phyloP scores from a whole-genome alignment of 2,329 filamentous ascomycete genomes.

The Penicillium hordei region DNA sequence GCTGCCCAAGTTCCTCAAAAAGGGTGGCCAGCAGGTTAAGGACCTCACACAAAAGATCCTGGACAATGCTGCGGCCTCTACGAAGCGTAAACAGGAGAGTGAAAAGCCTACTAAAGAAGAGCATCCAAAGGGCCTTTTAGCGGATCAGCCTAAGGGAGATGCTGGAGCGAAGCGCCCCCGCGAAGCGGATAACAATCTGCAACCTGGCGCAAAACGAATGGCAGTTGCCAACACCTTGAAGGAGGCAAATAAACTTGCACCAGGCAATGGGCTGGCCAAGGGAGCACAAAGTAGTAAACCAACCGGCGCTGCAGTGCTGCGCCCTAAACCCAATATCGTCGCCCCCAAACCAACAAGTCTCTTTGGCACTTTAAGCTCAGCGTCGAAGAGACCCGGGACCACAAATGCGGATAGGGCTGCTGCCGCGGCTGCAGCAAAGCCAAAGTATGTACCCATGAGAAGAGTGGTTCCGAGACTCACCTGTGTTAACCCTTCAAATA shows the following conservation, averaged over 20 bases:
- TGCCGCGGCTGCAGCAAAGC: conserved; percentile 40
- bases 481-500: conserved; percentile 23
- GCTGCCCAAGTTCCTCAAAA: conserved; percentile 58
- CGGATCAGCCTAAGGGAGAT: conserved; percentile 18
- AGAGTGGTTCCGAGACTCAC: neutral
- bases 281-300: conserved; percentile 34
- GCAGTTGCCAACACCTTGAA: conserved; percentile 39
- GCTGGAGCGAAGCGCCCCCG: conserved; percentile 41
- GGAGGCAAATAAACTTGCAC: conserved; percentile 24
- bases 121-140: conserved; percentile 24
- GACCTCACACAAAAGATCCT: conserved; percentile 56
- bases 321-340: conserved; percentile 41
- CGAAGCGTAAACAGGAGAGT: conserved; percentile 45
- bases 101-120: conserved; percentile 41
- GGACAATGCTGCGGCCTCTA: conserved; percentile 47
- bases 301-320: conserved; percentile 25
- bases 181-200: conserved; percentile 38
- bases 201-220: conserved; percentile 41
- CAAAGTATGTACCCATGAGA: conserved; percentile 30
- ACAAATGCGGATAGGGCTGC: conserved; percentile 52
- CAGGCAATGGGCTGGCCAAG: conserved; percentile 30
- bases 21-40: conserved; percentile 58
- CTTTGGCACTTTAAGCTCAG: conserved; percentile 49
- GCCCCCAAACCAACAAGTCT: conserved; percentile 47
- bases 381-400: conserved; percentile 52